Percentiles rank a stretch among this genome's conserved stretches.
Conservation (phyloP, 2,329 filamentous ascomycete species). For the Phialemoniopsis sp. region DNA sequence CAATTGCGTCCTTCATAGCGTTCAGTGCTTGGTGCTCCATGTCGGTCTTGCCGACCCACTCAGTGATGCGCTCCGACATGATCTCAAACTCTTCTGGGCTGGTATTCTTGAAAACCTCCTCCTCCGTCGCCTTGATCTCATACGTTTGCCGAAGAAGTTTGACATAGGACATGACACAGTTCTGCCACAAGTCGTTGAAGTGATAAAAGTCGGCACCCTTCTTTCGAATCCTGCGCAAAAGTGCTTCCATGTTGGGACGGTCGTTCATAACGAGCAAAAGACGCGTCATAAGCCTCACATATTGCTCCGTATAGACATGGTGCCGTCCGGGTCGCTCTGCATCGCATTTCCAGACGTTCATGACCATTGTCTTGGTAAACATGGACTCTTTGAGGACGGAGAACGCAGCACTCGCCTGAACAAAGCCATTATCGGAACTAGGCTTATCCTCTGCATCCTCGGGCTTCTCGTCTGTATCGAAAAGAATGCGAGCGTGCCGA, state of each 20-base stretch:
- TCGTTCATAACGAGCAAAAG: constrained; percentile 74
- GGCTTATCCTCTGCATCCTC: constrained; percentile 28
- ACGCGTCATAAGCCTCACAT: constrained; percentile 76
- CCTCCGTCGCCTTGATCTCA: constrained; percentile 37
- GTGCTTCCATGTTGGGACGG: constrained; percentile 68
- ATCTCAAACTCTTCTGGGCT: constrained; percentile 55
- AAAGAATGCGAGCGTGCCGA: constrained; percentile 59
- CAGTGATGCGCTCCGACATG: constrained; percentile 46
- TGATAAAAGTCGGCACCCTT: constrained; percentile 73
- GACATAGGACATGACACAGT: constrained; percentile 49
- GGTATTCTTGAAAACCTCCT: constrained; percentile 52
- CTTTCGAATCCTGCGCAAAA: constrained; percentile 76
- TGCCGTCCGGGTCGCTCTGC: constrained; percentile 79
- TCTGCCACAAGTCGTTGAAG: constrained; percentile 56
- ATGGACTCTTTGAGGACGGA: constrained; percentile 66
- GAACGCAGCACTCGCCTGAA: constrained; percentile 74
- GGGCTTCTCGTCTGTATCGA: constrained; percentile 32
- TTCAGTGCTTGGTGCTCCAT: constrained; percentile 39
- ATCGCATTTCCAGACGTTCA: constrained; percentile 94
- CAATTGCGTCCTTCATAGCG: constrained; percentile 54
- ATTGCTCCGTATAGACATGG: constrained; percentile 86
- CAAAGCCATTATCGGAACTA: constrained; percentile 45
- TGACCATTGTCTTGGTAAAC: constrained; percentile 92
- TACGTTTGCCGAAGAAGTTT: constrained; percentile 47
- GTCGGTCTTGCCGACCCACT: constrained; percentile 43